These are phyloP conservation scores for Silene uniflora DNA, from an alignment of 148 eudicot species.

Conservation along the genomic window DNA sequence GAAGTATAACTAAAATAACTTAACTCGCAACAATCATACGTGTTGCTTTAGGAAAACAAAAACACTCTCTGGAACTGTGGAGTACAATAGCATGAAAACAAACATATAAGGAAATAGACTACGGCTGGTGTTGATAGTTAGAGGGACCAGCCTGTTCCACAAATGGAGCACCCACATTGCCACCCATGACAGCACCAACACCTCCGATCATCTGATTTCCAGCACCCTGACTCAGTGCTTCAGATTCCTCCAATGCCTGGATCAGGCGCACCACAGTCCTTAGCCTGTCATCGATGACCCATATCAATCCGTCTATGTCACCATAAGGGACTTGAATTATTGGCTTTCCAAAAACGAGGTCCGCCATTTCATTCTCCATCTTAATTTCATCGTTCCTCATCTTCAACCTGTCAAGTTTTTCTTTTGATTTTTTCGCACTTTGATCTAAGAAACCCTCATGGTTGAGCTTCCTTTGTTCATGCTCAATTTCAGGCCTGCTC, in stretches of 20 bases:
- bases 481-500: neutral
- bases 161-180: neutral
- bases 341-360: neutral
- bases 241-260: too few relatives aligned
- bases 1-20: too few relatives aligned
- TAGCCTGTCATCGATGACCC: slow-evolving; percentile 6
- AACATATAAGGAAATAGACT: too few relatives aligned
- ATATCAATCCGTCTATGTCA: neutral
- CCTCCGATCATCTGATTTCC: too few relatives aligned
- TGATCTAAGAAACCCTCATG: neutral
- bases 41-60: too few relatives aligned
- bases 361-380: neutral
- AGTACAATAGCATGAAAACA: too few relatives aligned
- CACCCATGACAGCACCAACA: too few relatives aligned
- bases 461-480: neutral
- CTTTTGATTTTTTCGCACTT: neutral
- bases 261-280: neutral
- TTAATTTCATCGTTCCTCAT: neutral
- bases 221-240: too few relatives aligned
- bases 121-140: too few relatives aligned
- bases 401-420: neutral
- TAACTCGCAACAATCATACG: too few relatives aligned
- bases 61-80: too few relatives aligned
- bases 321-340: neutral
- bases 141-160: too few relatives aligned